A percentile compares a stretch with the other conserved stretches of the same genome.
phyloP scores from a whole-genome alignment of 129 eudicot genomes.

The Flaveria robusta region DNA sequence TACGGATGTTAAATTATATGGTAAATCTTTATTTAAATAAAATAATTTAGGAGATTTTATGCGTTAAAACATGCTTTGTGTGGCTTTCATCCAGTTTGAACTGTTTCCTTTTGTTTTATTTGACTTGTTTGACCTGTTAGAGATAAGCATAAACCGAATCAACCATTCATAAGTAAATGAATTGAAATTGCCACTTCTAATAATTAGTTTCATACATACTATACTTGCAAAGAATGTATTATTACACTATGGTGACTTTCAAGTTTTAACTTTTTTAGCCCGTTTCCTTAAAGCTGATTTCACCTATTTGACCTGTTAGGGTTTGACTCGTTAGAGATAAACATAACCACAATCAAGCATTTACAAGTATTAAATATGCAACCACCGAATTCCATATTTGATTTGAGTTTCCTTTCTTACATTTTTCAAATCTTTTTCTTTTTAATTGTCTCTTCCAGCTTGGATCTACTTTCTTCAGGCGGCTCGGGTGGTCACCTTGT shows the following conservation, averaged over 20 bases:
- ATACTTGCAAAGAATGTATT: background rate
- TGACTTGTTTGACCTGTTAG: background rate
- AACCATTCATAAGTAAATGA: background rate
- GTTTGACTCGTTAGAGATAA: too few relatives aligned
- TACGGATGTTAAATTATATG: background rate
- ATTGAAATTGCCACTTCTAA: background rate
- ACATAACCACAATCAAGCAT: background rate
- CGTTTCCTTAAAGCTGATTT: too few relatives aligned
- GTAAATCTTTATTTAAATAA: background rate
- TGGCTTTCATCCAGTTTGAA: background rate
- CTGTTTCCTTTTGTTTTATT: too few relatives aligned
- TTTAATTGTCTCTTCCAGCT: conserved; percentile 52
- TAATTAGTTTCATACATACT: background rate
- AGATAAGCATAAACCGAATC: background rate
- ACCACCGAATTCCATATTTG: background rate
- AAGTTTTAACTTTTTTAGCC: too few relatives aligned
- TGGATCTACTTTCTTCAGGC: conserved; percentile 97
- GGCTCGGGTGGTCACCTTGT: conserved; percentile 99
- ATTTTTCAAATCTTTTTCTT: background rate
- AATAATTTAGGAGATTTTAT: background rate
- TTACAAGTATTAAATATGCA: background rate
- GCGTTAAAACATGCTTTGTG: background rate
- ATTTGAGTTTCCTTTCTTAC: background rate
- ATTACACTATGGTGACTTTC: too few relatives aligned
- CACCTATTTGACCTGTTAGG: too few relatives aligned